Conservation (phyloP, 129 eudicot genomes). For the Saposhnikovia divaricata region DNA sequence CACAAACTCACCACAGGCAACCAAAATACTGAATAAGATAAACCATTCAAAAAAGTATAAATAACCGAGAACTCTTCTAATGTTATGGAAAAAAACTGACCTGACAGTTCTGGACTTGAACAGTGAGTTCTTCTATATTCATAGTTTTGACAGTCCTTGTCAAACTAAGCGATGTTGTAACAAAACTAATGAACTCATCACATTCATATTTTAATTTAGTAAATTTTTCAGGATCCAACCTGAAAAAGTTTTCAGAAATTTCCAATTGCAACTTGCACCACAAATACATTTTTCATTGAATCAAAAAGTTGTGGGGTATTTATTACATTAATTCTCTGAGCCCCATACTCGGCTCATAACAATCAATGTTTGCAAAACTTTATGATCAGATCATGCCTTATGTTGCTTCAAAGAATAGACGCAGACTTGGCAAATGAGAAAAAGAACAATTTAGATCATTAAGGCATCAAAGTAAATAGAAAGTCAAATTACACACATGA, state of each 20-base stretch:
- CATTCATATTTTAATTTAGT: slow-evolving; percentile 55
- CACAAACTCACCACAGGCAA: neutral
- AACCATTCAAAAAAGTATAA: neutral
- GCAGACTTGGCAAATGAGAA: too few relatives aligned
- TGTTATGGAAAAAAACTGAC: slow-evolving; percentile 21
- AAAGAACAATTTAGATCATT: too few relatives aligned
- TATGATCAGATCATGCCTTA: too few relatives aligned
- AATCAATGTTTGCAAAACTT: too few relatives aligned
- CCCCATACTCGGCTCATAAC: slow-evolving; percentile 69
- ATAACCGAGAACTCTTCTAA: neutral
- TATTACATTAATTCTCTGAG: slow-evolving; percentile 61
- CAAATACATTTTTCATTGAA: slow-evolving; percentile 79
- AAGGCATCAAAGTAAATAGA: too few relatives aligned
- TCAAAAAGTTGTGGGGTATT: slow-evolving; percentile 74
- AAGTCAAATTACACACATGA: too few relatives aligned
- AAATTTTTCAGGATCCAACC: slow-evolving; percentile 51
- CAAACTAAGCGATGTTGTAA: slow-evolving; percentile 25
- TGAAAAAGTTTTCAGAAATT: slow-evolving; percentile 93
- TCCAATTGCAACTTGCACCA: slow-evolving; percentile 94
- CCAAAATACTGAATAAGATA: neutral
- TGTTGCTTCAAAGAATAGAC: too few relatives aligned
- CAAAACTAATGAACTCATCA: slow-evolving; percentile 44
- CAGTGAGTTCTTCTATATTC: slow-evolving; percentile 23
- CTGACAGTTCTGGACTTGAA: slow-evolving; percentile 66
- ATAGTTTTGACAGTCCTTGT: slow-evolving; percentile 24